Conservation (phyloP, 805 yeast species). For the Saccharomycopsis javanensis region DNA sequence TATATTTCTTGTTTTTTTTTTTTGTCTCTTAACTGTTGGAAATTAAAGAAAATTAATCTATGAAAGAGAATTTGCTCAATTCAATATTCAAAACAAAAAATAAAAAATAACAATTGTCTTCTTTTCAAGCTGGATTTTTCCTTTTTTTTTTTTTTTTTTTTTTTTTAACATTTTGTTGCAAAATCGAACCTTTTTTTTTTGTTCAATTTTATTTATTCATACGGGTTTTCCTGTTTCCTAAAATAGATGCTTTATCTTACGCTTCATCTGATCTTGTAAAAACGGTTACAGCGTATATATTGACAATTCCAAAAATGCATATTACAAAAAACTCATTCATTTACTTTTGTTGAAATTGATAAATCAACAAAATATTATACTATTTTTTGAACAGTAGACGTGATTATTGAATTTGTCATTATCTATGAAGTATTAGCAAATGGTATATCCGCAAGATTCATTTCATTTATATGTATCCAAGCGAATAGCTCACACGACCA, state of each 20-base stretch:
- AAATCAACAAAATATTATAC: no score
- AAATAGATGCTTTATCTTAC: not conserved
- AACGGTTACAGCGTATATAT: not conserved
- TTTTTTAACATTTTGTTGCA: not conserved
- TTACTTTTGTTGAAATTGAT: no score
- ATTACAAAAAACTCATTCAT: not conserved
- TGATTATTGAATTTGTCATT: no score
- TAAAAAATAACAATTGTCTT: not conserved
- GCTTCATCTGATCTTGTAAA: not conserved
- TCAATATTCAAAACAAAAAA: not conserved
- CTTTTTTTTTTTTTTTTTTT: not conserved
- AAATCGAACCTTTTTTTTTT: not conserved
- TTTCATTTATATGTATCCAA: constrained; percentile 8
- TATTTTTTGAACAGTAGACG: no score
- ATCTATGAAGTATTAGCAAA: no score
- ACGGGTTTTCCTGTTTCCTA: not conserved
- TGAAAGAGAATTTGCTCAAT: not conserved
- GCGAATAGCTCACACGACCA: constrained; percentile 13
- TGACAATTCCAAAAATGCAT: not conserved
- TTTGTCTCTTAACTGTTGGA: not conserved
- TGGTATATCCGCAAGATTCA: not conserved
- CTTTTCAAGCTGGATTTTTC: not conserved
- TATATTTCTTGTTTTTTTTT: not conserved
- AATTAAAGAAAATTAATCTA: not conserved
- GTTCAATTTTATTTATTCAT: not conserved